Conservation (phyloP, 805 yeast species). For the Ogataea saltuana region DNA sequence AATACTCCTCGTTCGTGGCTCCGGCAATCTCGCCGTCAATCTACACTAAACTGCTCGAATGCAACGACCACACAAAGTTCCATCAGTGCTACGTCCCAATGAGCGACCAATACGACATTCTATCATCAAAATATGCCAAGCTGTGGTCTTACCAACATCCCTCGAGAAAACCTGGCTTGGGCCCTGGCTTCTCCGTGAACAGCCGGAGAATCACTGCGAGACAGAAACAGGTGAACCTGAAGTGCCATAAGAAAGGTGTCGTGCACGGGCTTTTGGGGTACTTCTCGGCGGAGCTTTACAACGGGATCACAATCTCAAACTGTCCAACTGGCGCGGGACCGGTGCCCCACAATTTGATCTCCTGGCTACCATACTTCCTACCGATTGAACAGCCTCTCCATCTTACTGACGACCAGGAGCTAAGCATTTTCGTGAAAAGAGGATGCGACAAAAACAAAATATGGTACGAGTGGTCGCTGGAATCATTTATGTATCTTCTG, state of each 20-base stretch:
- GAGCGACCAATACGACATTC: constrained; percentile 38
- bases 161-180: constrained; percentile 10
- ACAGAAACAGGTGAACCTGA: constrained; percentile 35
- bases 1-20: constrained; percentile 58
- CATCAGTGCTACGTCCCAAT: constrained; percentile 34
- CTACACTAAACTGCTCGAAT: constrained; percentile 36
- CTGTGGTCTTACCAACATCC: constrained; percentile 64
- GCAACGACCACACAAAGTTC: constrained; percentile 14
- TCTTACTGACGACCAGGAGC: constrained; percentile 53
- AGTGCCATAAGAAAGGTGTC: constrained; percentile 49
- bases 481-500: constrained; percentile 46
- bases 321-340: constrained; percentile 42
- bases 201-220: no score
- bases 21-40: constrained; percentile 67
- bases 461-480: constrained; percentile 72
- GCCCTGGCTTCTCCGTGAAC: constrained; percentile 18
- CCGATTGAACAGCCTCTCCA: constrained; percentile 58
- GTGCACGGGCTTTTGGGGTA: constrained; percentile 77
- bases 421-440: constrained; percentile 54
- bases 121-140: constrained; percentile 48
- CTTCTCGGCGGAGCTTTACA: constrained; percentile 70
- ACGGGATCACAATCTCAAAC: constrained; percentile 55
- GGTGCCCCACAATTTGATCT: constrained; percentile 43
- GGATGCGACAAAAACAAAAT: constrained; percentile 41
- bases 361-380: constrained; percentile 72